phyloP scores from a whole-genome alignment of 805 yeast species.

The Myxozyma monticola region DNA sequence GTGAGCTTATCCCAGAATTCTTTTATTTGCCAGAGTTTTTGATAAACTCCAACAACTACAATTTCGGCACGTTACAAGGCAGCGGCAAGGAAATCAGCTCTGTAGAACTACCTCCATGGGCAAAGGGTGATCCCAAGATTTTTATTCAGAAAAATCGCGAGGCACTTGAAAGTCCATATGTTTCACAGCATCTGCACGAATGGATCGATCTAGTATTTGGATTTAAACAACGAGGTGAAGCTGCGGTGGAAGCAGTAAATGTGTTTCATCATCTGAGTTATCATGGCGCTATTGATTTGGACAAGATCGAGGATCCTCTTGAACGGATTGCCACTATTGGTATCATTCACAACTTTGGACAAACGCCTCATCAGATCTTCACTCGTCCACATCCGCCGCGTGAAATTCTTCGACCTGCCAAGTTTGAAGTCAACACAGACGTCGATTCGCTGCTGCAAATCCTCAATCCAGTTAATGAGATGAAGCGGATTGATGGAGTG shows the following conservation, averaged over 20 bases:
- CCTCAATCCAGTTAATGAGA: conserved; percentile 18
- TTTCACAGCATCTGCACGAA: conserved; percentile 68
- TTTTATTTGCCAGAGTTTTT: conserved; percentile 79
- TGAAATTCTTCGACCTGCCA: conserved; percentile 36
- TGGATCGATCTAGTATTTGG: conserved; percentile 92
- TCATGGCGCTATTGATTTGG: conserved; percentile 79
- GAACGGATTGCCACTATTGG: conserved; percentile 79
- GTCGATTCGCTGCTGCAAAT: conserved; percentile 20
- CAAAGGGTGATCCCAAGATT: conserved; percentile 69
- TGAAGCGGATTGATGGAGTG: conserved; percentile 15
- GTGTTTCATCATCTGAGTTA: conserved; percentile 84
- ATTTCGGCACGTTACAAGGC: conserved; percentile 68
- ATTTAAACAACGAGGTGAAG: conserved; percentile 68
- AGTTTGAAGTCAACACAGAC: conserved; percentile 21
- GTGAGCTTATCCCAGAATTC: conserved; percentile 86
- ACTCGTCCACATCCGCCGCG: conserved; percentile 62
- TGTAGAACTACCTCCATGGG: conserved; percentile 82
- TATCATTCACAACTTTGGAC: conserved; percentile 88
- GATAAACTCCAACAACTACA: conserved; percentile 60
- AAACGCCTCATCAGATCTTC: conserved; percentile 77
- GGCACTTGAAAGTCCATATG: conserved; percentile 81
- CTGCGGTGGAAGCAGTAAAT: conserved; percentile 65
- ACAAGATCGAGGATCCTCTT: conserved; percentile 66
- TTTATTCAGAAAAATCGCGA: conserved; percentile 75
- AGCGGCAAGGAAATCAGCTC: conserved; percentile 55